Conservation (phyloP, 257 asterid genomes). For the Solanum commersonii region DNA sequence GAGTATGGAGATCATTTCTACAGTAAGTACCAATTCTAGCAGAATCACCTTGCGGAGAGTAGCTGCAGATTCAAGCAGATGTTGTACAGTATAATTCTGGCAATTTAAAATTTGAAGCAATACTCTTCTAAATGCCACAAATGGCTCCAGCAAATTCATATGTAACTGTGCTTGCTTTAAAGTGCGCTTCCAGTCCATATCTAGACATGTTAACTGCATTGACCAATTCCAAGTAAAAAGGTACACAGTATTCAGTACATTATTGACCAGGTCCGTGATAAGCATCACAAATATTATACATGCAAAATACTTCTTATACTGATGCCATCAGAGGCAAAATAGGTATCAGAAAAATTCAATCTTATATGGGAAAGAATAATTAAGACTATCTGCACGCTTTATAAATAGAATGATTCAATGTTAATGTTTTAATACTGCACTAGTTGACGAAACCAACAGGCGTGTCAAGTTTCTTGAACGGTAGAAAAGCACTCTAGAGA, state of each 20-base stretch:
- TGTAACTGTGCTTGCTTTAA: constrained; percentile 76
- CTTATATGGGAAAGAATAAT: neutral
- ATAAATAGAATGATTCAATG: neutral
- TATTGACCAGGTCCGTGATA: neutral
- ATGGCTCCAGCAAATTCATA: constrained; percentile 91
- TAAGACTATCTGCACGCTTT: neutral
- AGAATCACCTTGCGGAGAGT: constrained; percentile 80
- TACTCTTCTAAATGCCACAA: constrained; percentile 84
- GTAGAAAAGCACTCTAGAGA: neutral
- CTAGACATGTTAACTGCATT: constrained; percentile 57
- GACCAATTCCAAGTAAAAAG: constrained; percentile 10
- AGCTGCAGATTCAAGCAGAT: constrained; percentile 83
- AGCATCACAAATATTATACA: neutral
- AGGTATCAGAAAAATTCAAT: neutral
- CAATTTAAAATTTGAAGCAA: constrained; percentile 65
- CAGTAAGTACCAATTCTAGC: constrained; percentile 2
- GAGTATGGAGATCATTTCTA: neutral
- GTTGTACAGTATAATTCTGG: constrained; percentile 45
- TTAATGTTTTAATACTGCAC: neutral
- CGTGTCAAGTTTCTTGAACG: neutral
- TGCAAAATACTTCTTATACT: neutral
- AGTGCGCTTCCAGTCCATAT: constrained; percentile 58
- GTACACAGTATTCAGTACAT: neutral
- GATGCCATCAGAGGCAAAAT: neutral
- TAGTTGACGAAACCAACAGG: neutral